Conservation (phyloP, 257 asterid genomes). For the Linaria vulgaris region DNA sequence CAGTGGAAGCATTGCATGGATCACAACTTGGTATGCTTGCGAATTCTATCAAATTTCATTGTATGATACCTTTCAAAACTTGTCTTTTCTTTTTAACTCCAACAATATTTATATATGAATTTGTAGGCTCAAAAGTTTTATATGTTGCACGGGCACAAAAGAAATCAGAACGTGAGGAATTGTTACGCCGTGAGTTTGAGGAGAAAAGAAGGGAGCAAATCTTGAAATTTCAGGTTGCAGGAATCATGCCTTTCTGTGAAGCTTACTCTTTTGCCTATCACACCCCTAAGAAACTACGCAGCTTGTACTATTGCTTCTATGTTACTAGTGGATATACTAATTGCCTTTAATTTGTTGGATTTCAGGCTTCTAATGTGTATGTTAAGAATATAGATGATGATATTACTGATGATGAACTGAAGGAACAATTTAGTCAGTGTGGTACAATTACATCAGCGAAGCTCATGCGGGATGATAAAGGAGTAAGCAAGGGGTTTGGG, state of each 20-base stretch:
- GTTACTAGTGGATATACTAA: slow-evolving; percentile 1
- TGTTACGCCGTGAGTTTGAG: slow-evolving; percentile 65
- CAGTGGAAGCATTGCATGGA: slow-evolving; percentile 62
- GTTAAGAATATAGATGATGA: slow-evolving; percentile 79
- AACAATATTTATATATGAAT: slow-evolving; percentile 15
- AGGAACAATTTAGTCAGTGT: slow-evolving; percentile 61
- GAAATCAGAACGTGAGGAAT: slow-evolving; percentile 71
- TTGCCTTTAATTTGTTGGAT: slow-evolving; percentile 17
- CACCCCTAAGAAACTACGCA: too few relatives aligned
- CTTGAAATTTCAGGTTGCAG: slow-evolving; percentile 62
- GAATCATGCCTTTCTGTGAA: slow-evolving; percentile 17
- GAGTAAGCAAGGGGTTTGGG: slow-evolving; percentile 82
- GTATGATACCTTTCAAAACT: background rate
- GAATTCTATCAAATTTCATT: slow-evolving; percentile 21
- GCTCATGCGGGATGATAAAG: slow-evolving; percentile 80
- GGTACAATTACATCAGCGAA: slow-evolving; percentile 76
- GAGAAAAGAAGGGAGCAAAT: slow-evolving; percentile 68
- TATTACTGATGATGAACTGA: slow-evolving; percentile 64
- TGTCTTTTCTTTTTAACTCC: background rate
- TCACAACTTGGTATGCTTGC: slow-evolving; percentile 56
- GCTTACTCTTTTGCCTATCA: background rate
- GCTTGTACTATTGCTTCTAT: background rate
- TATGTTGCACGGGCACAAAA: slow-evolving; percentile 88
- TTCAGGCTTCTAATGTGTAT: slow-evolving; percentile 77
- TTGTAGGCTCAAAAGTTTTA: slow-evolving; percentile 64